Conservation (phyloP, 768 basidiomycete genomes). For the Coprinopsis sp. region DNA sequence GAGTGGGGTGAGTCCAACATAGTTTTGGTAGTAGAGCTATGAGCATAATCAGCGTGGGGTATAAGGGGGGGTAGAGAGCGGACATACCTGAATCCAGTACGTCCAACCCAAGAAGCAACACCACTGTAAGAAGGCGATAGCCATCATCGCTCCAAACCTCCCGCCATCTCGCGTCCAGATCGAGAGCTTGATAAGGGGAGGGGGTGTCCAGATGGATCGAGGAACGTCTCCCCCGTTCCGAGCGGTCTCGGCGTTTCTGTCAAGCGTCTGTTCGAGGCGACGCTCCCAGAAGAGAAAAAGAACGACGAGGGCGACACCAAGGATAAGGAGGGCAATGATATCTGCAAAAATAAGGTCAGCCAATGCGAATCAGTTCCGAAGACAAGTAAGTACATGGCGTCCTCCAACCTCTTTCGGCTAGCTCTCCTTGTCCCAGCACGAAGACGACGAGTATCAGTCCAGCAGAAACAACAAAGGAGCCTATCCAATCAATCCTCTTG, state of each 20-base stretch:
- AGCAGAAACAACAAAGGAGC: conserved; percentile 55
- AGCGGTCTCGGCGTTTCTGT: no score
- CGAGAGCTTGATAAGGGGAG: conserved; percentile 60
- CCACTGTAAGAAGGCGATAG: conserved; percentile 65
- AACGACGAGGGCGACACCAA: conserved; percentile 54
- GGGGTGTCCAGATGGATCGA: conserved; percentile 34
- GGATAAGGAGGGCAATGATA: conserved; percentile 63
- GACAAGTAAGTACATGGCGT: conserved; percentile 30
- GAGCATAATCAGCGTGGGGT: no score
- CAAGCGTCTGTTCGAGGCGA: conserved; percentile 52
- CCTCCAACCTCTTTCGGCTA: conserved; percentile 57
- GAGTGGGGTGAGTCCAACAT: conserved; percentile 48
- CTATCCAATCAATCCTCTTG: conserved; percentile 70
- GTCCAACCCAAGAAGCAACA: conserved; percentile 50
- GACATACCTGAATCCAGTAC: conserved; percentile 31
- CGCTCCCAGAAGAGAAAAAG: conserved; percentile 65
- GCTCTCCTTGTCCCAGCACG: conserved; percentile 61
- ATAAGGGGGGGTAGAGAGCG: no score
- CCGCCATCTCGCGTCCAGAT: conserved; percentile 64
- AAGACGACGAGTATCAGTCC: conserved; percentile 72
- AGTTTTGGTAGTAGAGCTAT: conserved; percentile 77
- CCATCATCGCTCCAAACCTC: conserved; percentile 55
- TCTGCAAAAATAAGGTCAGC: conserved; percentile 33
- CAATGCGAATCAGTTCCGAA: no score
- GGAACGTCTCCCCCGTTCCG: conserved; percentile 19